A percentile compares a stretch with the other conserved stretches of the same genome.
Evolutionary conservation across 2,329 filamentous ascomycete genomes (phyloP).

Genomic region (Elsinoe ampelina): DNA sequence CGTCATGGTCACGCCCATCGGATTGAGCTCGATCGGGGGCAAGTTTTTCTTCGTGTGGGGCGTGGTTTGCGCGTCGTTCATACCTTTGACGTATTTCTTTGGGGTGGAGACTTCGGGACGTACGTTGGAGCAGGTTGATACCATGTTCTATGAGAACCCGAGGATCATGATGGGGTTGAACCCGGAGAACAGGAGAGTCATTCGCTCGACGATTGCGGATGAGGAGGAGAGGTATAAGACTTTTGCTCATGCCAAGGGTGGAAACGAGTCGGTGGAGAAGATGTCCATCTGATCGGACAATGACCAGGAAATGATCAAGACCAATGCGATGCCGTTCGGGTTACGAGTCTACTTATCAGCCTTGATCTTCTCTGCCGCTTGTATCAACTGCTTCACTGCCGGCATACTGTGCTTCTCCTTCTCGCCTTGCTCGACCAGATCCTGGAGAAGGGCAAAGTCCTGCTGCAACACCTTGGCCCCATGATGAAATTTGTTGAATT

Average conservation of each 20-base stretch:
- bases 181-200: slow-evolving; percentile 21
- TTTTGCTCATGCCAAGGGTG: slow-evolving; percentile 15
- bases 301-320: too few species aligned
- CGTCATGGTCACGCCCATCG: slow-evolving; percentile 22
- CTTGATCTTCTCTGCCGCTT: neutral
- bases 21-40: slow-evolving; percentile 30
- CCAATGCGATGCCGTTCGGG: too few species aligned
- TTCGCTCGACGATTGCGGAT: slow-evolving; percentile 19
- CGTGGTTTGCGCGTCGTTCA: slow-evolving; percentile 42
- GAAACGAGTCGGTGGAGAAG: neutral
- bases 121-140: slow-evolving; percentile 22
- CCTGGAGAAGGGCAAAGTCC: neutral
- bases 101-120: slow-evolving; percentile 24
- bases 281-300: neutral
- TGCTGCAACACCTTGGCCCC: neutral
- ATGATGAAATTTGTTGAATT: neutral
- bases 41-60: slow-evolving; percentile 49
- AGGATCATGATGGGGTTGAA: slow-evolving; percentile 27
- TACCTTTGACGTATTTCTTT: slow-evolving; percentile 37
- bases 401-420: neutral
- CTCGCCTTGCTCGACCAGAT: neutral
- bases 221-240: slow-evolving; percentile 21
- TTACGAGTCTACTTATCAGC: too few species aligned
- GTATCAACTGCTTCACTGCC: neutral
- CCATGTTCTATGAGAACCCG: slow-evolving; percentile 25